Evolutionary conservation across 306 rosid species (phyloP), one percentile per base, ranked within the genome.

Genomic region (Nissolia schottii): DNA sequence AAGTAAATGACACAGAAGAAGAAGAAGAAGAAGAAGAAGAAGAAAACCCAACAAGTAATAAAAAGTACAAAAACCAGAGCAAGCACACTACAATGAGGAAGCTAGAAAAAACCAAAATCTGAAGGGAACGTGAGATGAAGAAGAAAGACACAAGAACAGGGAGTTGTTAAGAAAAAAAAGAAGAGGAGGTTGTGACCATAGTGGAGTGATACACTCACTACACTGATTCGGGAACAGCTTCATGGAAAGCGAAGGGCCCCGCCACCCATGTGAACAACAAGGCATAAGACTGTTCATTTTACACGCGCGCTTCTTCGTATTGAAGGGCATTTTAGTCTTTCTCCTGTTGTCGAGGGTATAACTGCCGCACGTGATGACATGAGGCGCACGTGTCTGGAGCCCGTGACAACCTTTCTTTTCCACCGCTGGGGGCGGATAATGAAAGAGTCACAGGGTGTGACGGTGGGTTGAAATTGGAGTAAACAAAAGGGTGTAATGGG

Each of bases 211-310:
- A 22, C 35, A 59, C 49, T 41, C 35, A 59, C 49, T 41, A 41
- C 16, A 41, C 27, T 54, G 54, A 32, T 55, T 64, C 23, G 56
- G 56, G 70, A 58, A 49, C 43, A 46, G 29, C 60, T 1, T 24
- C 73, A 67, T 43, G 23, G 59, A 64, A 43, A 54, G 60, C 71
- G 19, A 56, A 23, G 77, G 81, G 76, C 49, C 54, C 70, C 71
- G 9, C 62, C 62, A 25, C 75, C 32, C 81, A 60, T 77, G 81
- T 77, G 76, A 38, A 46, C 70, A 67, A 58, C 43, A 66, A 4
- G 61, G 29, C 12, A 45, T n/a, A n/a, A n/a, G n/a, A n/a, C 69
- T 66, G 61, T 66, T 75, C 66, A 31, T 14, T 6, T 0, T 29
- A 75, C 73, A 61, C 51, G 49, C 57, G 16, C 11, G 38, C 56